A percentile compares a stretch with the other conserved stretches of the same genome.
phyloP scores from a whole-genome alignment of 2,329 filamentous ascomycete species.

The Paecilomyces variotii region DNA sequence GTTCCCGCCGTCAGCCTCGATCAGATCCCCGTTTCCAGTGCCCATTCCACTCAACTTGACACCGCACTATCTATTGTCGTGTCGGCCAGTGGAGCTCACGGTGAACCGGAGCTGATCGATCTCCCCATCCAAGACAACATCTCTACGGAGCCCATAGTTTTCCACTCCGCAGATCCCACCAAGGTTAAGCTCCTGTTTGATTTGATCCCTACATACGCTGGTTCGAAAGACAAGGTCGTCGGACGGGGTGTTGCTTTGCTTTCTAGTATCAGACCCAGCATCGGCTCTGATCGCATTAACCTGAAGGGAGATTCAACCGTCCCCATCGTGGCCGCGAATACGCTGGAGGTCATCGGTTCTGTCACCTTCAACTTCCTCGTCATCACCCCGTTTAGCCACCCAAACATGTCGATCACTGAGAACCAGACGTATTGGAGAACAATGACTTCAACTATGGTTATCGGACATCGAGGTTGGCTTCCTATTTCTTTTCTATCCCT shows the following conservation, averaged over 20 bases:
- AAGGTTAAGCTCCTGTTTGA: conserved; percentile 91
- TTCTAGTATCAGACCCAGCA: conserved; percentile 71
- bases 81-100: conserved; percentile 73
- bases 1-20: conserved; percentile 77
- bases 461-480: conserved; percentile 51
- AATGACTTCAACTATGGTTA: conserved; percentile 76
- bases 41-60: conserved; percentile 87
- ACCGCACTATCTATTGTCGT: conserved; percentile 89
- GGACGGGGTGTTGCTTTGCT: conserved; percentile 83
- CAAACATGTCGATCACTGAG: conserved; percentile 85
- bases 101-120: conserved; percentile 84
- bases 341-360: conserved; percentile 81
- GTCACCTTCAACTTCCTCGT: conserved; percentile 97
- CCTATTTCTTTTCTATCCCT: conserved; percentile 2
- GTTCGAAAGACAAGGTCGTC: conserved; percentile 69
- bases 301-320: conserved; percentile 88
- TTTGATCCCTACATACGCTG: conserved; percentile 90
- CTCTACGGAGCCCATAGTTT: conserved; percentile 85
- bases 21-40: conserved; percentile 75
- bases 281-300: conserved; percentile 82
- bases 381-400: conserved; percentile 88
- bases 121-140: conserved; percentile 91
- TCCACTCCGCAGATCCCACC: conserved; percentile 66
- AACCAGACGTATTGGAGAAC: conserved; percentile 96
- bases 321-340: conserved; percentile 75